These are phyloP conservation scores for Danielia oregonensis DNA, from an alignment of 805 yeast species.

Conservation along the genomic window DNA sequence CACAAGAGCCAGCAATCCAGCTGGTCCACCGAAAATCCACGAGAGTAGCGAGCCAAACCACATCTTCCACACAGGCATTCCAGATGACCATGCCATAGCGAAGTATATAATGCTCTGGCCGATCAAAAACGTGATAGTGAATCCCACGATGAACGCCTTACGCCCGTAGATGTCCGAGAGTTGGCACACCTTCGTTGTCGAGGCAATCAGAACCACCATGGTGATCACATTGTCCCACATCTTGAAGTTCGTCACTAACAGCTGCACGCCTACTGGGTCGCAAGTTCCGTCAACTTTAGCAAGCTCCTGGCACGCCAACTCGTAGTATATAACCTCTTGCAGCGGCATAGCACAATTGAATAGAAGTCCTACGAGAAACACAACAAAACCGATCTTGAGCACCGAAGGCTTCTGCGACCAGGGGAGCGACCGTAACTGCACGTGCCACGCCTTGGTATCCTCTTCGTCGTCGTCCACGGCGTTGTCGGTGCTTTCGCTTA, in stretches of 20 bases:
- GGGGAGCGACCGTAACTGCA: background rate
- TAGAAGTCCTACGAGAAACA: background rate
- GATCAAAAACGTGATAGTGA: background rate
- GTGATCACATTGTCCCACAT: conserved; percentile 2
- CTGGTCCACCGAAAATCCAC: conserved; percentile 6
- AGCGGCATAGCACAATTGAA: background rate
- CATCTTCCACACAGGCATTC: conserved; percentile 2
- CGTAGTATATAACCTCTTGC: conserved; percentile 1
- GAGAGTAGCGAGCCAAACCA: background rate
- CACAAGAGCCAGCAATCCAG: conserved; percentile 3
- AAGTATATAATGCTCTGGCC: background rate
- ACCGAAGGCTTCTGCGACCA: conserved; percentile 1
- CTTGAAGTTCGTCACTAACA: conserved; percentile 6
- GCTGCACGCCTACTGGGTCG: conserved; percentile 8
- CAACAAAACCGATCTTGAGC: background rate
- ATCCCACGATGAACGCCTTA: conserved; percentile 3
- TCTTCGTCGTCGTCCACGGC: background rate
- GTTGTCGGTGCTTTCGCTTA: too few species aligned
- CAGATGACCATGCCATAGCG: background rate
- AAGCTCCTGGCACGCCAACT: conserved; percentile 5
- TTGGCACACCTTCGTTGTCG: conserved; percentile 6
- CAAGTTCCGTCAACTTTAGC: too few species aligned
- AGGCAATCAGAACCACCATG: conserved; percentile 3
- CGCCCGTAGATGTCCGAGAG: conserved; percentile 10
- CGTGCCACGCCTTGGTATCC: background rate